Percentiles rank a stretch among this genome's conserved stretches.
Evolutionary conservation across 1,284 basidiomycete species (phyloP).

Genomic region (Cronartium quercuum): DNA sequence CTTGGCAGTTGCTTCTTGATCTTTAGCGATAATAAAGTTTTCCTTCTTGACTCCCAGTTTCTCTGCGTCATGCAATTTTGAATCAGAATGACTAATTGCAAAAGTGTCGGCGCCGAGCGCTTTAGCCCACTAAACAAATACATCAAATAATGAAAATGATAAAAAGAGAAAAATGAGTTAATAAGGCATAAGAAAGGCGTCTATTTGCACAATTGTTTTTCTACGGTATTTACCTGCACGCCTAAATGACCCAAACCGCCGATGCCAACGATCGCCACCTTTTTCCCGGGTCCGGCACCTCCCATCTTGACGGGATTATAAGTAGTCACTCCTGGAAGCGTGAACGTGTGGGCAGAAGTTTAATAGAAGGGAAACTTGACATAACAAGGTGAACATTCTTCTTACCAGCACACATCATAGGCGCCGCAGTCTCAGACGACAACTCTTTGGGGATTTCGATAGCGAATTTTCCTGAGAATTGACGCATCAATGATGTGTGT

Average conservation of each 20-base stretch:
- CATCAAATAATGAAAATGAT: background rate
- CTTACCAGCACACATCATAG: slow-evolving; percentile 39
- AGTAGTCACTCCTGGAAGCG: slow-evolving; percentile 17
- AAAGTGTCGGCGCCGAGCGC: slow-evolving; percentile 25
- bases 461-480: slow-evolving; percentile 25
- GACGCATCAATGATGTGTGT: too few relatives aligned
- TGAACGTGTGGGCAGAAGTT: background rate
- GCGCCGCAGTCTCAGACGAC: slow-evolving; percentile 34
- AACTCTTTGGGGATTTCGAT: slow-evolving; percentile 29
- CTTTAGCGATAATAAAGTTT: slow-evolving; percentile 22
- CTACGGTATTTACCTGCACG: slow-evolving; percentile 2
- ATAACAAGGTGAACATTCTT: background rate
- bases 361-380: background rate
- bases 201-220: background rate
- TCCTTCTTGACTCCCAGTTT: slow-evolving; percentile 17
- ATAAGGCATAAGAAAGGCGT: background rate
- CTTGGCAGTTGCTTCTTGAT: slow-evolving; percentile 6
- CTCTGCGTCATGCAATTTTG: slow-evolving; percentile 22
- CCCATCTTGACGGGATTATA: slow-evolving; percentile 34
- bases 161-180: background rate
- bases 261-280: slow-evolving; percentile 33
- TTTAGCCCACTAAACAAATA: slow-evolving; percentile 36
- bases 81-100: slow-evolving; percentile 34
- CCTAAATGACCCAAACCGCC: slow-evolving; percentile 32
- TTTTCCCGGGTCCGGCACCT: slow-evolving; percentile 26